A percentile compares a stretch with the other conserved stretches of the same genome.
These are phyloP conservation scores for Starmerella stellata DNA, from an alignment of 805 yeast species.

Conservation along the genomic window DNA sequence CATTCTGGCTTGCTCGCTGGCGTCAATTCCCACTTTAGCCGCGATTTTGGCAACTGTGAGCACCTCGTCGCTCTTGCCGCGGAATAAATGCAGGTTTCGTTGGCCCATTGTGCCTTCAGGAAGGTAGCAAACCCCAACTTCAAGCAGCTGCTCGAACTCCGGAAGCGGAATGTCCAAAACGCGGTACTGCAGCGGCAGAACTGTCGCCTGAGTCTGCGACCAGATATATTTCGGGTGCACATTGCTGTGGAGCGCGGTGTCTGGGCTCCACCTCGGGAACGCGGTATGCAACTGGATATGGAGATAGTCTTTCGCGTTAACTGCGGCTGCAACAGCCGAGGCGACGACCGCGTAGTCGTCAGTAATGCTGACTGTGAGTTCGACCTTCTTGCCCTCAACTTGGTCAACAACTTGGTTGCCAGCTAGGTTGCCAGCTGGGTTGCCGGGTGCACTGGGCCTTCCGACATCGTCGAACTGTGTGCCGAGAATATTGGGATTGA, in stretches of 20 bases:
- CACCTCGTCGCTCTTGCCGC: slow-evolving; percentile 37
- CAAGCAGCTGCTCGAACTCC: slow-evolving; percentile 60
- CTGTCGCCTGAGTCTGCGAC: slow-evolving; percentile 1
- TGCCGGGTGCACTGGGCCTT: background rate
- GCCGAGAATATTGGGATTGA: background rate
- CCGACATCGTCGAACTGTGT: background rate
- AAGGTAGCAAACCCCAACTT: slow-evolving; percentile 53
- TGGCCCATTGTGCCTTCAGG: slow-evolving; percentile 33
- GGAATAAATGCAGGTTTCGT: slow-evolving; percentile 39
- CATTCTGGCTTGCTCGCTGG: background rate
- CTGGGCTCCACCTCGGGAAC: background rate
- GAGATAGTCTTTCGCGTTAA: background rate
- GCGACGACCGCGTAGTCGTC: background rate
- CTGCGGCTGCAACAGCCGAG: background rate
- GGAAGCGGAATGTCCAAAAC: slow-evolving; percentile 51
- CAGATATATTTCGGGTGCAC: slow-evolving; percentile 10
- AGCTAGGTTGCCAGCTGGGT: too few species aligned
- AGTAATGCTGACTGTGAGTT: background rate
- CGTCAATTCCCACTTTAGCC: background rate
- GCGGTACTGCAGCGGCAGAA: slow-evolving; percentile 44
- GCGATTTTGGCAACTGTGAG: background rate
- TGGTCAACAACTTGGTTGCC: too few species aligned
- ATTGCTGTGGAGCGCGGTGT: background rate
- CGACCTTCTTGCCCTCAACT: slow-evolving; percentile 1
- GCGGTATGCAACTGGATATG: background rate